These are phyloP conservation scores for Dryas alaskensis DNA, from an alignment of 306 rosid species.

Conservation along the genomic window DNA sequence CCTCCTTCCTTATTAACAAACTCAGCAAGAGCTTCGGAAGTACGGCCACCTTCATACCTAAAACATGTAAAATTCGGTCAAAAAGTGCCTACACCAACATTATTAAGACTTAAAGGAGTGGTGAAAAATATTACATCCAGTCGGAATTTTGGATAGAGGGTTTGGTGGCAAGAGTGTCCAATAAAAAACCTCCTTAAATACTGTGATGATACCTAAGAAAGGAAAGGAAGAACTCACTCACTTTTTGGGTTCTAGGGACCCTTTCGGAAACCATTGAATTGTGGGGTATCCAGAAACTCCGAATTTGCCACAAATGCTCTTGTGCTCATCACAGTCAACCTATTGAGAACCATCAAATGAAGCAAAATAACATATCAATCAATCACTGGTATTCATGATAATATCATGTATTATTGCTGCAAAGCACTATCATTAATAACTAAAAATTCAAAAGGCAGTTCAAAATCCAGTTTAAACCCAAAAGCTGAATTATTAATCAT, in stretches of 20 bases:
- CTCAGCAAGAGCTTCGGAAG: slow-evolving; percentile 75
- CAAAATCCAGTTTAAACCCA: neutral
- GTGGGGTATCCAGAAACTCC: slow-evolving; percentile 90
- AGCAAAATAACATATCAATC: neutral
- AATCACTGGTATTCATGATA: neutral
- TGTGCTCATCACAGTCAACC: slow-evolving; percentile 95
- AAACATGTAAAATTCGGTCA: slow-evolving; percentile 28
- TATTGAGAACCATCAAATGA: slow-evolving; percentile 23
- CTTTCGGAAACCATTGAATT: slow-evolving; percentile 80
- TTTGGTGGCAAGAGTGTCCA: neutral
- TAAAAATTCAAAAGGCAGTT: neutral
- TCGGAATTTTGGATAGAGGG: neutral
- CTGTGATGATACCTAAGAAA: neutral
- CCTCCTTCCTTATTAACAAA: slow-evolving; percentile 76
- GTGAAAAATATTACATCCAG: neutral
- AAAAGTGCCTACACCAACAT: neutral
- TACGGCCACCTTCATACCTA: slow-evolving; percentile 77
- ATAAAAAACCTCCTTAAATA: neutral
- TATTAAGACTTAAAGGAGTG: slow-evolving; percentile 8
- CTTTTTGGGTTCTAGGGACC: slow-evolving; percentile 76
- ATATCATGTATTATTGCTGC: neutral
- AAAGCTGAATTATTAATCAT: neutral
- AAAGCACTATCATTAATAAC: neutral
- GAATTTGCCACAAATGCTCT: slow-evolving; percentile 65
- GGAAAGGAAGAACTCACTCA: slow-evolving; percentile 32